Percentiles rank a stretch among this genome's conserved stretches.
Conservation (phyloP, 2,329 filamentous ascomycete genomes). For the Aspergillus fumigatiaffinis region DNA sequence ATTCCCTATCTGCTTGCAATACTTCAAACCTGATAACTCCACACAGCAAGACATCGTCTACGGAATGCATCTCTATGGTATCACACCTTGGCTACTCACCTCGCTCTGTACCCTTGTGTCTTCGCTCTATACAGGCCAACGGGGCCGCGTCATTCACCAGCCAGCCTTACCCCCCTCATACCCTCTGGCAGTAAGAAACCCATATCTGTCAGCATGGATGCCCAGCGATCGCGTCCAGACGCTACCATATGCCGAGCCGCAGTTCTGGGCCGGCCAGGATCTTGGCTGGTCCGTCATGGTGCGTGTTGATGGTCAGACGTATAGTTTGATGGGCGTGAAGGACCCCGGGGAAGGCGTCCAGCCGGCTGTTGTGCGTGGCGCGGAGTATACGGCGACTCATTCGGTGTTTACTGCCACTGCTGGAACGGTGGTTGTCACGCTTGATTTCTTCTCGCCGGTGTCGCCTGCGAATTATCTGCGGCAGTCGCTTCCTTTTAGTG, state of each 20-base stretch:
- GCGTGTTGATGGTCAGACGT: slow-evolving; percentile 38
- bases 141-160: slow-evolving; percentile 13
- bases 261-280: slow-evolving; percentile 43
- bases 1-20: not conserved
- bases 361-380: slow-evolving; percentile 31
- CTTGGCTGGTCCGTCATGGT: slow-evolving; percentile 43
- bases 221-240: slow-evolving; percentile 36
- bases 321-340: slow-evolving; percentile 41
- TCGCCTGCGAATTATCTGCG: slow-evolving; percentile 40
- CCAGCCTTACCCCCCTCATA: slow-evolving; percentile 40
- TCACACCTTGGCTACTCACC: slow-evolving; percentile 14
- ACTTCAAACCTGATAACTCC: not conserved
- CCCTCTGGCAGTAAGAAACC: slow-evolving; percentile 42
- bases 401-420: slow-evolving; percentile 38
- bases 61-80: slow-evolving; percentile 4
- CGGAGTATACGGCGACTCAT: slow-evolving; percentile 42
- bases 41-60: not conserved
- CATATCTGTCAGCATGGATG: slow-evolving; percentile 45
- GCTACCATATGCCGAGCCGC: slow-evolving; percentile 36
- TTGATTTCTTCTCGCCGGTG: slow-evolving; percentile 46
- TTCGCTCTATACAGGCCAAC: slow-evolving; percentile 10
- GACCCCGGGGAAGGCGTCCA: slow-evolving; percentile 21
- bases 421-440: slow-evolving; percentile 29
- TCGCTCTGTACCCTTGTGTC: slow-evolving; percentile 20
- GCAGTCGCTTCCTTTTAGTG: slow-evolving; percentile 44